A percentile compares a stretch with the other conserved stretches of the same genome.
These are phyloP conservation scores for Russula sp. DNA, from an alignment of 768 basidiomycete genomes.

Conservation along the genomic window DNA sequence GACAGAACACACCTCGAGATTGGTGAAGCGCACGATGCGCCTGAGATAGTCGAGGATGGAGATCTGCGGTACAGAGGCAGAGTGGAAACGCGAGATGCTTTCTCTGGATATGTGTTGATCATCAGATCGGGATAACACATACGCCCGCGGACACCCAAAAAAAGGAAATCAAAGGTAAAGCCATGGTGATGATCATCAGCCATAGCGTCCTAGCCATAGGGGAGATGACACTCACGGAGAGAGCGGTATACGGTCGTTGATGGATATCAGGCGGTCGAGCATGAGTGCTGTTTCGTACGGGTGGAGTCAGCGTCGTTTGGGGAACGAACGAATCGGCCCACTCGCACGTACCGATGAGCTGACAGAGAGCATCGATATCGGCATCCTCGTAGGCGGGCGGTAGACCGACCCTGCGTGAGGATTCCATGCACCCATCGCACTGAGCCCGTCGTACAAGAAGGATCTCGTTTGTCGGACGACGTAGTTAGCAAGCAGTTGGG, in stretches of 20 bases:
- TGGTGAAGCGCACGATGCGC: slow-evolving; percentile 91
- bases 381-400: slow-evolving; percentile 81
- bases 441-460: slow-evolving; percentile 25
- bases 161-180: neutral
- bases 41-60: slow-evolving; percentile 86
- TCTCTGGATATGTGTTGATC: slow-evolving; percentile 41
- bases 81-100: slow-evolving; percentile 93
- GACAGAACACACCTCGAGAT: slow-evolving; percentile 69
- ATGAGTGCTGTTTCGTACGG: slow-evolving; percentile 65
- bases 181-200: neutral
- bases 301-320: neutral
- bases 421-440: slow-evolving; percentile 84
- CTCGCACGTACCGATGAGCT: slow-evolving; percentile 69
- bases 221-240: slow-evolving; percentile 45
- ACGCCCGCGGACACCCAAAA: neutral
- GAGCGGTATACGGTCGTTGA: slow-evolving; percentile 94
- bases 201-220: slow-evolving; percentile 20
- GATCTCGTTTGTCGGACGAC: neutral
- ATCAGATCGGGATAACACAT: neutral
- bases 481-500: no score
- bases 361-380: slow-evolving; percentile 72
- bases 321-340: neutral
- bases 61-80: slow-evolving; percentile 83
- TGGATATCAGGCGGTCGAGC: slow-evolving; percentile 87
- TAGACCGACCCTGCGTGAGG: slow-evolving; percentile 67